Evolutionary conservation across 768 basidiomycete genomes (phyloP).

Genomic region (Termitomyces sp.): DNA sequence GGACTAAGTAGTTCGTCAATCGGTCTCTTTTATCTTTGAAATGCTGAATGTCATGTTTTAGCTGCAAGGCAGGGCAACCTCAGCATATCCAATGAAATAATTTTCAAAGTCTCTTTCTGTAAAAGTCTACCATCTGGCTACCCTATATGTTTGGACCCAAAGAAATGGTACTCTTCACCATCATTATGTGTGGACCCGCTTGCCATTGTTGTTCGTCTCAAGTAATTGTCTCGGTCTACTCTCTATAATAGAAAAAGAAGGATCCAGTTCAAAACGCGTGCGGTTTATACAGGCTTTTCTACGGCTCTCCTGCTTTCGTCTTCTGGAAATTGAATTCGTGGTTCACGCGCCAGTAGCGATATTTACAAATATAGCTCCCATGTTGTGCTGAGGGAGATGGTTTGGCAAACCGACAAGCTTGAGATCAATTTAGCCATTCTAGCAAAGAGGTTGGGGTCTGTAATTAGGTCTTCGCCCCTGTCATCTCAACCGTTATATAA

Average conservation of each 20-base stretch:
- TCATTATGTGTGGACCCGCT: background rate
- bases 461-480: conserved; percentile 8
- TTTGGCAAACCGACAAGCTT: background rate
- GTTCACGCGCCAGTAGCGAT: background rate
- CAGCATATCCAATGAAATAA: background rate
- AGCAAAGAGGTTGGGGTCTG: background rate
- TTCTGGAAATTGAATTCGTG: no score
- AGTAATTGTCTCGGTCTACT: background rate
- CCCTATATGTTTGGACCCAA: background rate
- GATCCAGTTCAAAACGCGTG: background rate
- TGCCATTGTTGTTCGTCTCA: background rate
- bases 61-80: background rate
- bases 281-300: background rate
- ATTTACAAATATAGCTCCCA: background rate
- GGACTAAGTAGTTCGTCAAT: conserved; percentile 4
- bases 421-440: background rate
- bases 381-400: background rate
- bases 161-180: background rate
- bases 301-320: no score
- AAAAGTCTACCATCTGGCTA: background rate
- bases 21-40: background rate
- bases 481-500: conserved; percentile 4
- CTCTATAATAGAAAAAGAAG: background rate
- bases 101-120: background rate
- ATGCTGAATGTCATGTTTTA: background rate